Evolutionary conservation across 306 rosid genomes (phyloP).

Genomic region (Glycyrrhiza uralensis): DNA sequence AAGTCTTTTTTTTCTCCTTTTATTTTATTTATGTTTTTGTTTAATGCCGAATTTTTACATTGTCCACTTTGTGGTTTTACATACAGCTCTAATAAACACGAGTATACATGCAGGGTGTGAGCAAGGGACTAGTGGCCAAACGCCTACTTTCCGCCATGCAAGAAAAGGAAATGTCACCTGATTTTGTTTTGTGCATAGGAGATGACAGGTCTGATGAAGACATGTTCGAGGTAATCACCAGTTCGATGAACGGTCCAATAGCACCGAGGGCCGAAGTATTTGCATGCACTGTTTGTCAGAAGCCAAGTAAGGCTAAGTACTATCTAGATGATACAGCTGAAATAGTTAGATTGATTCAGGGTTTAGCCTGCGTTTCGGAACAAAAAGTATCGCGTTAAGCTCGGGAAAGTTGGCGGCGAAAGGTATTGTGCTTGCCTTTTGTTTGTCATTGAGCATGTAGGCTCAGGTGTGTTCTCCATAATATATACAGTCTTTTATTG

Average conservation of each 20-base stretch:
- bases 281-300: conserved; percentile 37
- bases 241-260: conserved; percentile 23
- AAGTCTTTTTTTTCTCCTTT: neutral
- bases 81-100: neutral
- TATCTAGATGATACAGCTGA: conserved; percentile 45
- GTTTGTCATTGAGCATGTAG: conserved; percentile 20
- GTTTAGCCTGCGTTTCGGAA: conserved; percentile 67
- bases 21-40: neutral
- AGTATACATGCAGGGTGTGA: conserved; percentile 58
- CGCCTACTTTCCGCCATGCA: conserved; percentile 56
- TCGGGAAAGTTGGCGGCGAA: conserved; percentile 5
- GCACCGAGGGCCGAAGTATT: conserved; percentile 31
- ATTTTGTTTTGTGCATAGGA: conserved; percentile 83
- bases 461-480: conserved; percentile 18
- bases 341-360: conserved; percentile 67
- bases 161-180: conserved; percentile 59
- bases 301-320: conserved; percentile 48
- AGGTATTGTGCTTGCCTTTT: conserved; percentile 14
- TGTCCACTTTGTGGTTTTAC: neutral
- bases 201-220: conserved; percentile 93
- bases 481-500: neutral
- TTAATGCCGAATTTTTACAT: neutral
- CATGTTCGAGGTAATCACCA: conserved; percentile 60
- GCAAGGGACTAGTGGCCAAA: conserved; percentile 77
- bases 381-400: conserved; percentile 28